Percentiles rank a stretch among this genome's conserved stretches.
Evolutionary conservation across 83 land plant species (phyloP).

Genomic region (Diphasiastrum complanatum): DNA sequence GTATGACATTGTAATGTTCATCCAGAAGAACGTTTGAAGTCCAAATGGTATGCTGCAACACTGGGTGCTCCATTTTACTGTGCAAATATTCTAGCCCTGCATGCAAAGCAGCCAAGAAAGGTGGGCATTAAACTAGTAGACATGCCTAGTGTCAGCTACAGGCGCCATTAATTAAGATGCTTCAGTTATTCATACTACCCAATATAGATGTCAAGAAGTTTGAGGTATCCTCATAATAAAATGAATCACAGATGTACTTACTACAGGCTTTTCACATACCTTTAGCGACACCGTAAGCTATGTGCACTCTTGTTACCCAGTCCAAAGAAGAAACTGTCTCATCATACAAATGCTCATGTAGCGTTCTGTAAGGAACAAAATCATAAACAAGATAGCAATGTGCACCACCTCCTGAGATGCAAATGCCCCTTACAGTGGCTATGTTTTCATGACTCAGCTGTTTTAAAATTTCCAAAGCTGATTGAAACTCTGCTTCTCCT

Average conservation of each 20-base stretch:
- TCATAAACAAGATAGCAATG: constrained; percentile 89
- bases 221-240: not conserved
- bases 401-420: constrained; percentile 64
- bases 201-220: not conserved
- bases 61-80: constrained; percentile 23
- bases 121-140: not conserved
- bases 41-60: constrained; percentile 63
- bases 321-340: constrained; percentile 43
- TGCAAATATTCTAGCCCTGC: constrained; percentile 59
- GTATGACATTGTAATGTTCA: constrained; percentile 46
- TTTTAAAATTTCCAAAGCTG: constrained; percentile 51
- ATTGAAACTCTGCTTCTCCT: constrained; percentile 48
- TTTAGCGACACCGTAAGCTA: constrained; percentile 70
- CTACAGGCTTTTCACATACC: constrained; percentile 39
- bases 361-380: constrained; percentile 61
- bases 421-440: constrained; percentile 68
- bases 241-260: not conserved
- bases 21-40: constrained; percentile 64
- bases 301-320: constrained; percentile 64
- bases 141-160: not conserved
- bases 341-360: constrained; percentile 52
- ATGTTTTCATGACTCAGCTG: constrained; percentile 64
- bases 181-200: not conserved
- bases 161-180: not conserved
- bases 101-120: not conserved